Percentiles rank a stretch among this genome's conserved stretches.
phyloP scores from a whole-genome alignment of 768 basidiomycete genomes.

The Boletus rex-veris region DNA sequence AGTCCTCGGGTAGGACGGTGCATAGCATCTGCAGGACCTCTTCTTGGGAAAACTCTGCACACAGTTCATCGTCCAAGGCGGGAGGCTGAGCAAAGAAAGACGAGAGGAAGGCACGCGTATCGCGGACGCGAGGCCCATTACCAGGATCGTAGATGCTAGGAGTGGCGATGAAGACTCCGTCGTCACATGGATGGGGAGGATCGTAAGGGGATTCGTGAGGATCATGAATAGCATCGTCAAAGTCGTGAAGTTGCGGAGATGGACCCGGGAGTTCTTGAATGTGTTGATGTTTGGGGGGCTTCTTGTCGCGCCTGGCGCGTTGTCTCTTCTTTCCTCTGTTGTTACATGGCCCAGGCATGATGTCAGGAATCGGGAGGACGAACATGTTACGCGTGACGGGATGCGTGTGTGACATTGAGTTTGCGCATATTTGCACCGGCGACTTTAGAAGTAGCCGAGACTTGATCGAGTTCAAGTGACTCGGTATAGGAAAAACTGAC shows the following conservation, averaged over 20 bases:
- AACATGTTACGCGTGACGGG: slow-evolving; percentile 31
- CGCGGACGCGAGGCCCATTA: slow-evolving; percentile 71
- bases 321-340: slow-evolving; percentile 43
- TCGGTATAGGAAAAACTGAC: slow-evolving; percentile 13
- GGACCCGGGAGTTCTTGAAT: background rate
- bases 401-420: slow-evolving; percentile 30
- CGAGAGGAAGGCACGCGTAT: slow-evolving; percentile 60
- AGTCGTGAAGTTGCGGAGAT: background rate
- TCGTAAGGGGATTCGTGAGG: slow-evolving; percentile 5
- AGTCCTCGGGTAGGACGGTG: slow-evolving; percentile 67
- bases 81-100: slow-evolving; percentile 68
- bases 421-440: slow-evolving; percentile 16
- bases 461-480: slow-evolving; percentile 15
- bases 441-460: slow-evolving; percentile 4
- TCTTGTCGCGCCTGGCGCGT: slow-evolving; percentile 33
- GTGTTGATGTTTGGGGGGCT: background rate
- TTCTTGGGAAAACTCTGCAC: slow-evolving; percentile 73
- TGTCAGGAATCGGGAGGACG: background rate
- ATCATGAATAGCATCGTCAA: slow-evolving; percentile 8
- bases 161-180: slow-evolving; percentile 31
- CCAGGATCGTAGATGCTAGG: slow-evolving; percentile 78
- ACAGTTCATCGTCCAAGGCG: slow-evolving; percentile 60
- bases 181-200: background rate
- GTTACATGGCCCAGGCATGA: slow-evolving; percentile 66
- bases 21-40: slow-evolving; percentile 73